Evolutionary conservation across 805 yeast species (phyloP).

Genomic region (Cyberlindnera bimundalis): DNA sequence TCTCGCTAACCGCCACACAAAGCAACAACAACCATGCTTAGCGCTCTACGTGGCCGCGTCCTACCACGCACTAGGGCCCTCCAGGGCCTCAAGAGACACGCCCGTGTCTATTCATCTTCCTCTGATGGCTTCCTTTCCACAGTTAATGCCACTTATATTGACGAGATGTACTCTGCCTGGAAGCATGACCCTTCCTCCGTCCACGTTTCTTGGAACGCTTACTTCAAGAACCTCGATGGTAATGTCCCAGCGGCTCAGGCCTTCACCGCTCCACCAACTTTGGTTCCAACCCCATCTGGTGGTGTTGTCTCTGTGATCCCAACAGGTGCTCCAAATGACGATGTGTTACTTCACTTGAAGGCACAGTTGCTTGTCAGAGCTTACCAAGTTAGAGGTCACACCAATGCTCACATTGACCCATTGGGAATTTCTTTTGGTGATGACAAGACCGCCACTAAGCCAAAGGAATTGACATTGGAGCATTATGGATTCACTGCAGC

Average conservation of each 20-base stretch:
- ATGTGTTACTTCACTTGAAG: conserved; percentile 82
- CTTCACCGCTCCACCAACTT: conserved; percentile 86
- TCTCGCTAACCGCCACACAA: not conserved
- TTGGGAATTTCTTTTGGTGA: conserved; percentile 84
- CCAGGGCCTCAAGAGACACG: conserved; percentile 12
- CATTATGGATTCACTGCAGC: conserved; percentile 88
- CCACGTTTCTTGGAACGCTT: conserved; percentile 95
- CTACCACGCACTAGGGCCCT: conserved; percentile 25
- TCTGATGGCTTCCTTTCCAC: conserved; percentile 77
- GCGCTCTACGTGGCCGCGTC: conserved; percentile 25
- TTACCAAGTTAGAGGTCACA: conserved; percentile 97
- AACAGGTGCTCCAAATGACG: conserved; percentile 40
- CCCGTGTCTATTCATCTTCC: conserved; percentile 19
- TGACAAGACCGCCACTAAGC: conserved; percentile 47
- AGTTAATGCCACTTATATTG: conserved; percentile 86
- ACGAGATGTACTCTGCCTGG: conserved; percentile 98
- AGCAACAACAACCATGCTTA: conserved; percentile 19
- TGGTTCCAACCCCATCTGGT: conserved; percentile 78
- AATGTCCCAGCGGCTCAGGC: conserved; percentile 71
- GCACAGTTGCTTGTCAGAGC: conserved; percentile 97
- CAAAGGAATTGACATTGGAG: conserved; percentile 87
- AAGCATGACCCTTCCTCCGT: conserved; percentile 83
- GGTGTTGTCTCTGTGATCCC: conserved; percentile 66
- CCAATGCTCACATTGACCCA: conserved; percentile 95
- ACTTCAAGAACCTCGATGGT: conserved; percentile 84